Evolutionary conservation across 164 flowering plant species (phyloP), one percentile per base, ranked within the genome.

Genomic region (Litsea cubeba): DNA sequence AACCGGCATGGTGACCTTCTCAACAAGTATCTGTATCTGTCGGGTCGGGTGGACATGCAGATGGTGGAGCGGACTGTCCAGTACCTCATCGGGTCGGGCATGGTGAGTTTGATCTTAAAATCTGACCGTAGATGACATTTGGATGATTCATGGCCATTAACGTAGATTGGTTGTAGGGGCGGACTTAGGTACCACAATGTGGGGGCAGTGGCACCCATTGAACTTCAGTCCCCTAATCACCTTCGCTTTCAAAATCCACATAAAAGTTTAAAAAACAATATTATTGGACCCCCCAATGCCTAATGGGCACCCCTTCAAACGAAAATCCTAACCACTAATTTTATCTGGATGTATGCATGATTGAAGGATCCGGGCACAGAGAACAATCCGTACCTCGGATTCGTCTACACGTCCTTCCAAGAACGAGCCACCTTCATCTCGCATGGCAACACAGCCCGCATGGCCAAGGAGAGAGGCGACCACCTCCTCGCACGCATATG

Each of bases 1-100:
- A 79, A 79, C 68, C 63, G 79, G 3, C 81, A 79, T 51, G 81
- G 81, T 15, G 78, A 78, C 54, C 78, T 80, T 1, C 80, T 81
- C 35, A 78, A 75, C 76, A 81, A 80, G 81, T 85, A 83, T 69
- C 79, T 85, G 4, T 83, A 80, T 72, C 70, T 83, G 28, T 83
- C 83, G 50, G 86, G 86, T 15, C 76, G 88, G 54, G 88, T 83
- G 1, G 83, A 85, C 70, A 85, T 85, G 88, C 75, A 35, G 32
- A 83, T 79, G 67, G 71, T 82, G 54, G 84, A 82, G 62, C 75
- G 74, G 69, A 84, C 84, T 12, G 74, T 82, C 17, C 86, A 84
- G 67, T 79, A 81, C 69, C 79, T 83, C n/a, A 83, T 83, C 50
- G 83, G 80, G 2, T 72, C 83, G 1, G 88, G 88, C 75, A 85